Percentiles rank a stretch among this genome's conserved stretches.
phyloP scores from a whole-genome alignment of 208 protist species.

The Tetramitus jugosus region DNA sequence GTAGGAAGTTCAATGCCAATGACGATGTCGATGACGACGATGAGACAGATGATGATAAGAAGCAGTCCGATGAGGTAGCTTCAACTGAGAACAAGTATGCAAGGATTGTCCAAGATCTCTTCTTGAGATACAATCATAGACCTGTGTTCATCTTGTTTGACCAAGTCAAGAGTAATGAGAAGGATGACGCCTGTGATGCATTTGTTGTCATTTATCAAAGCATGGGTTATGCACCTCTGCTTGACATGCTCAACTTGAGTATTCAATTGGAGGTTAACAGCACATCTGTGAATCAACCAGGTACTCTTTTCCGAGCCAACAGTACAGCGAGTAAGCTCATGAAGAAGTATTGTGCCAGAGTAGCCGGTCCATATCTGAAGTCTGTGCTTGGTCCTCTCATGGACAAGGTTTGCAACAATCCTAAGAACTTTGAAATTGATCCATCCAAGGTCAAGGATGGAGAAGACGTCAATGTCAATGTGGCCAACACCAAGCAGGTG shows the following conservation, averaged over 20 bases:
- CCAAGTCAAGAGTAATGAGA: not conserved
- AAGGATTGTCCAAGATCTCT: not conserved
- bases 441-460: constrained; percentile 24
- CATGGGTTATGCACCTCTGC: not conserved
- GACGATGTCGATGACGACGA: not conserved
- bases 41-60: not conserved
- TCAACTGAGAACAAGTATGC: not conserved
- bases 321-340: constrained; percentile 42
- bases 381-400: constrained; percentile 31
- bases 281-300: not conserved
- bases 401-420: constrained; percentile 27
- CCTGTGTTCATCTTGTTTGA: not conserved
- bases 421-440: constrained; percentile 28
- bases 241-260: not conserved
- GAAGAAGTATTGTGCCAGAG: constrained; percentile 38
- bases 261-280: not conserved
- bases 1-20: not conserved
- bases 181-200: constrained; percentile 7
- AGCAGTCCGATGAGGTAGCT: not conserved
- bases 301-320: constrained; percentile 43
- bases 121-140: not conserved
- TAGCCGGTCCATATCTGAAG: constrained; percentile 31
- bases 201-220: not conserved
- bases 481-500: constrained; percentile 19
- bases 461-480: constrained; percentile 19